Conservation (phyloP, 352 stramenopile genomes). For the Phytopythium vexans region DNA sequence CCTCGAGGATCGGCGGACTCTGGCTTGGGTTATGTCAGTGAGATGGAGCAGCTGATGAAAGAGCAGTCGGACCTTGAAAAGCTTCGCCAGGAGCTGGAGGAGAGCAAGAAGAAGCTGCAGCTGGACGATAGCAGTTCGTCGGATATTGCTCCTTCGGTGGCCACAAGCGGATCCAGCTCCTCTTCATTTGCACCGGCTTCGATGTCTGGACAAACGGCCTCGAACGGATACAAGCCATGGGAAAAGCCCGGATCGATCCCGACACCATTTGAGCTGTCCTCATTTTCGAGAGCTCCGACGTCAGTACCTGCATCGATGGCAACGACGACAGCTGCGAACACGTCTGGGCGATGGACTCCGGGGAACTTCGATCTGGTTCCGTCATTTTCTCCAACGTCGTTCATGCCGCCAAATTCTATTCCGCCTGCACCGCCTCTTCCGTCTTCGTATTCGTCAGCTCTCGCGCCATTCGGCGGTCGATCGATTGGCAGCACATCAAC, state of each 20-base stretch:
- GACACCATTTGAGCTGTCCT: not conserved
- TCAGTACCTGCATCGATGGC: not conserved
- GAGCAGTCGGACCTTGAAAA: constrained; percentile 64
- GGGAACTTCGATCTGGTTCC: constrained; percentile 27
- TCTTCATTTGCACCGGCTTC: not conserved
- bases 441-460: constrained; percentile 19
- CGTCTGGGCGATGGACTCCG: constrained; percentile 18
- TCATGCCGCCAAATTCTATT: constrained; percentile 13
- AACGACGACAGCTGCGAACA: constrained; percentile 8
- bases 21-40: constrained; percentile 4
- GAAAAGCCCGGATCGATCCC: constrained; percentile 1
- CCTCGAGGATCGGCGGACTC: not conserved
- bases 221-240: constrained; percentile 20
- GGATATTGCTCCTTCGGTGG: not conserved
- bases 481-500: constrained; percentile 9
- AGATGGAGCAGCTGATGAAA: constrained; percentile 65
- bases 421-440: constrained; percentile 8
- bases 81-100: constrained; percentile 59
- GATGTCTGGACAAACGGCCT: constrained; percentile 4
- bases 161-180: constrained; percentile 2
- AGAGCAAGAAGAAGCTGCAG: constrained; percentile 60
- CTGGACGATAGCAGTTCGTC: constrained; percentile 18
- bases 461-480: constrained; percentile 22
- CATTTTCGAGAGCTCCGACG: not conserved
- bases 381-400: constrained; percentile 21